Base-by-base conservation (phyloP, 768 basidiomycete genomes). In the Russula vinacea region DNA sequence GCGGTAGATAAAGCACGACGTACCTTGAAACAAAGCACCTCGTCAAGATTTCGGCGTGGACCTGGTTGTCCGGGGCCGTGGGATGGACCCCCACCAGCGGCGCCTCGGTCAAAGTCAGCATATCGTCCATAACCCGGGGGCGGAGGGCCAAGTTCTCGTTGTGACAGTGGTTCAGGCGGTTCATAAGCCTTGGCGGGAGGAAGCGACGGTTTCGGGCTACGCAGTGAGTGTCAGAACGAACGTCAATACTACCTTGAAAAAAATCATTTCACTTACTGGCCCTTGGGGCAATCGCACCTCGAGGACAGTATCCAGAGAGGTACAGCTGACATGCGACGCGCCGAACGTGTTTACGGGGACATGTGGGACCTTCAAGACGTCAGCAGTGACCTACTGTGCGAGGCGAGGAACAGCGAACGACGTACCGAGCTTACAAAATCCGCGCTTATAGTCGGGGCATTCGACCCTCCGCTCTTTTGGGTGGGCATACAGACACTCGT, bases 401-500 rank as follows among this genome's bases (percentile, higher is more conserved):
- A 67, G 47, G 39, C 33, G 35, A 67, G 47, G 56, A 64, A 58
- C 62, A 51, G 35, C 42, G 60, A 60, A 78, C 84, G 62, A 78
- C 84, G 62, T 64, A 94, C 95, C 95, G 63, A 94, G 80, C 74
- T 87, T 90, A 75, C 97, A 99, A 74, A 98, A 99, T 0, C 97
- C 97, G 66, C 96, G 81, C 68, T 89, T 89, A 74, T 95, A 99
- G 74, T 97, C 94, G 44, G 94, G 94, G 73, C 97, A 99, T 72
- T 96, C 94, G 4, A 92, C 85, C 62, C 86, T 84, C 56, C 94
- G 83, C 75, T 94, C 92, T 74, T 94, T 92, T 14, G 93, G 94
- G 73, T 96, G 93, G 17, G 92, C 92, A 74, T 98, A 99, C 69
- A 99, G 79, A 74, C 97, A 99, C 75, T 98, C 95, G 70, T 96